phyloP scores from a whole-genome alignment of 768 basidiomycete species.

The Cyclocybe aegerita region DNA sequence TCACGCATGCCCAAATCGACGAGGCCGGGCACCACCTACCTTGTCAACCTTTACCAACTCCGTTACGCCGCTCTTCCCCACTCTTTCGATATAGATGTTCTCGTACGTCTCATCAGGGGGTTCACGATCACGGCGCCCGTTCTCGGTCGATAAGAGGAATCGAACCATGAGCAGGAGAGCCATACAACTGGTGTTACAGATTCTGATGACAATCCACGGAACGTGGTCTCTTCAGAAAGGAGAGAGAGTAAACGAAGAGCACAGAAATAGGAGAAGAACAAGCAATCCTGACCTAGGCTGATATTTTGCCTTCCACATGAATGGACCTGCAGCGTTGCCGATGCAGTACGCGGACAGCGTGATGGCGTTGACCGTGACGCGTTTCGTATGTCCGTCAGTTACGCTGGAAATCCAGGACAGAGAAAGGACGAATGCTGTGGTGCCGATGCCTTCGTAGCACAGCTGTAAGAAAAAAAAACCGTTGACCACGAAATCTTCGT shows the following conservation, averaged over 20 bases:
- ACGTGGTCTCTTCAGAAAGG: conserved; percentile 54
- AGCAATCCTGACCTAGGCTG: conserved; percentile 50
- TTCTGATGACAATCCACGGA: conserved; percentile 76
- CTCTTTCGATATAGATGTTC: conserved; percentile 57
- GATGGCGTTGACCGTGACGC: conserved; percentile 69
- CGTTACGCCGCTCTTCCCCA: conserved; percentile 47
- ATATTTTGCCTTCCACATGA: conserved; percentile 75
- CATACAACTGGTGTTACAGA: conserved; percentile 59
- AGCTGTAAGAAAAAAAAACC: background rate
- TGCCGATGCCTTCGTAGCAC: conserved; percentile 37
- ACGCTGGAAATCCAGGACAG: conserved; percentile 65
- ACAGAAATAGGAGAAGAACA: background rate
- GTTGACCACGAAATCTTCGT: background rate
- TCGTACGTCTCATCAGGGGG: conserved; percentile 53
- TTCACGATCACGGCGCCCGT: conserved; percentile 61
- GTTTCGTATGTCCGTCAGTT: conserved; percentile 73
- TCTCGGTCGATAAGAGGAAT: conserved; percentile 54
- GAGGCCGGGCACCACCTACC: conserved; percentile 34
- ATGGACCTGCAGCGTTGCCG: conserved; percentile 68
- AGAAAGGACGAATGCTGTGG: conserved; percentile 58
- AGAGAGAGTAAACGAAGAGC: background rate
- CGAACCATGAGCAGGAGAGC: conserved; percentile 48
- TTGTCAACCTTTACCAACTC: conserved; percentile 64
- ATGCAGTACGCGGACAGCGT: conserved; percentile 69
- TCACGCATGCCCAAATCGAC: background rate